Conservation (phyloP, 2,329 filamentous ascomycete species). For the Calonectria pauciramosa region DNA sequence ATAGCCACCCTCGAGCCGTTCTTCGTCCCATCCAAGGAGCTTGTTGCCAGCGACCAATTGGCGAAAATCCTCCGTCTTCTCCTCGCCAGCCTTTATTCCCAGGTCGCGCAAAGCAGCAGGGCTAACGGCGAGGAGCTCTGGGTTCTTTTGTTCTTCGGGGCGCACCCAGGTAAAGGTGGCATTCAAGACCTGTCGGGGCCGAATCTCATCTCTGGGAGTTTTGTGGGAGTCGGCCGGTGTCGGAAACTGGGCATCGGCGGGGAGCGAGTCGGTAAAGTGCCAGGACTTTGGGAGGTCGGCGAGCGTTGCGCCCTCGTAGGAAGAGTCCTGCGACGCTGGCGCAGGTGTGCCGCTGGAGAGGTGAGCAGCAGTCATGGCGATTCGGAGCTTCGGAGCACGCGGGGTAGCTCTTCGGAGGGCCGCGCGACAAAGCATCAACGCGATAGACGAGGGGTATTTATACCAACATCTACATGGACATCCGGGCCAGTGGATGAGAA, state of each 20-base stretch:
- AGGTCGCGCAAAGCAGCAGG: constrained; percentile 83
- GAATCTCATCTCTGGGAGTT: constrained; percentile 81
- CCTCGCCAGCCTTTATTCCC: constrained; percentile 79
- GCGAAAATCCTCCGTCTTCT: constrained; percentile 79
- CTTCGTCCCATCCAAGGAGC: constrained; percentile 82
- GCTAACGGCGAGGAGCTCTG: constrained; percentile 87
- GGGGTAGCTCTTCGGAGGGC: constrained; percentile 48
- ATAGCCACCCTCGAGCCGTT: constrained; percentile 79
- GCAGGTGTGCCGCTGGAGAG: constrained; percentile 47
- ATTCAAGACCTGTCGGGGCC: constrained; percentile 85
- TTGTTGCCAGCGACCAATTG: constrained; percentile 86
- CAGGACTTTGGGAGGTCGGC: constrained; percentile 74
- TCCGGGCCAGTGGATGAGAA: neutral
- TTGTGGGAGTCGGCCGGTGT: constrained; percentile 86
- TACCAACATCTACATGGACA: constrained; percentile 25
- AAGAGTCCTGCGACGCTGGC: constrained; percentile 8
- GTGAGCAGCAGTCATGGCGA: constrained; percentile 49
- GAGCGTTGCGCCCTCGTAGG: constrained; percentile 55
- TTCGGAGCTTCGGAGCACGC: constrained; percentile 43
- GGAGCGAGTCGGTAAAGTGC: constrained; percentile 76
- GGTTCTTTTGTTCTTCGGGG: constrained; percentile 78
- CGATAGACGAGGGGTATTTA: constrained; percentile 22
- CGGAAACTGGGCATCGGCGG: constrained; percentile 82
- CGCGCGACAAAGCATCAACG: constrained; percentile 53
- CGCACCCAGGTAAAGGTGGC: constrained; percentile 93